A percentile compares a stretch with the other conserved stretches of the same genome.
Conservation (phyloP, 805 yeast genomes). For the Candida parachauliodes region DNA sequence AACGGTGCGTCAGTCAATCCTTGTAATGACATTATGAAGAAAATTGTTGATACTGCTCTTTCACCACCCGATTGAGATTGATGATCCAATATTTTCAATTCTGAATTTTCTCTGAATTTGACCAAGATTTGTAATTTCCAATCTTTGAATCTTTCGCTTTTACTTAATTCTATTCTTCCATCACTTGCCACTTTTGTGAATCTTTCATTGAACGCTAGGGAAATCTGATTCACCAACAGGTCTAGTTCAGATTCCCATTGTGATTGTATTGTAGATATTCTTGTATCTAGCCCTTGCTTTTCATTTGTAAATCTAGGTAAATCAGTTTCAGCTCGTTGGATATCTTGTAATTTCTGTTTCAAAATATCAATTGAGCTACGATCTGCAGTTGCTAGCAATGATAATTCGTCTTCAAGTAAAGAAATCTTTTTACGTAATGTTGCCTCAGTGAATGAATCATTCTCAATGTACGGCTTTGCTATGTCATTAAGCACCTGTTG, state of each 20-base stretch:
- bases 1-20: slow-evolving; percentile 86
- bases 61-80: slow-evolving; percentile 97
- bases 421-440: slow-evolving; percentile 38
- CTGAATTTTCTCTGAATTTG: slow-evolving; percentile 75
- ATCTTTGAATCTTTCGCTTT: slow-evolving; percentile 52
- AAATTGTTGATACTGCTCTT: slow-evolving; percentile 89
- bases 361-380: slow-evolving; percentile 38
- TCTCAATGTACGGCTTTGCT: slow-evolving; percentile 34
- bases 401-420: slow-evolving; percentile 45
- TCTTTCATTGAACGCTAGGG: slow-evolving; percentile 59
- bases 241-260: slow-evolving; percentile 65
- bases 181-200: slow-evolving; percentile 78
- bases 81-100: slow-evolving; percentile 69
- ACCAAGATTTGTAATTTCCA: slow-evolving; percentile 87
- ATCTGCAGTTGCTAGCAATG: slow-evolving; percentile 35
- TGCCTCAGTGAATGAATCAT: slow-evolving; percentile 34
- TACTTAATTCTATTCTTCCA: slow-evolving; percentile 70
- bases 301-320: slow-evolving; percentile 33
- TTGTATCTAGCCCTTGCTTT: slow-evolving; percentile 23
- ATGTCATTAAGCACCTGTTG: slow-evolving; percentile 35
- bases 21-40: slow-evolving; percentile 87
- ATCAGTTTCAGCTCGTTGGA: slow-evolving; percentile 28
- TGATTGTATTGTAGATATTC: slow-evolving; percentile 36
- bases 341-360: slow-evolving; percentile 30
- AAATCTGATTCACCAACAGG: slow-evolving; percentile 50